A percentile compares a stretch with the other conserved stretches of the same genome.
These are phyloP conservation scores for Boletus rex-veris DNA, from an alignment of 768 basidiomycete genomes.

Conservation along the genomic window DNA sequence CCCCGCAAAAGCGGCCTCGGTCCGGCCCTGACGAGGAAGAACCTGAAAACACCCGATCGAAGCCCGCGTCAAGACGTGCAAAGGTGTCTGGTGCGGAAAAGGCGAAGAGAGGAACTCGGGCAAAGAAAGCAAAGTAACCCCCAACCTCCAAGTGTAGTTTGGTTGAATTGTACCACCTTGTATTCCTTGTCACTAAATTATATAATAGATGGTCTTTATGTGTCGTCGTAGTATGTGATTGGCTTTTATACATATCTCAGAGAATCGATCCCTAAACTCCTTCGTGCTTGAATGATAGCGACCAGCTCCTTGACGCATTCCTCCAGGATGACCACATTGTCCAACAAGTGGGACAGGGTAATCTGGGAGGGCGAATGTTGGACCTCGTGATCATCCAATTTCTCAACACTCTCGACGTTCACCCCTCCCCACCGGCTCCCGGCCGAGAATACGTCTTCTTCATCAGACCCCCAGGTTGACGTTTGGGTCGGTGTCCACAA, in stretches of 20 bases:
- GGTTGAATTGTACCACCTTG: not conserved
- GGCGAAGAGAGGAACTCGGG: conserved; percentile 29
- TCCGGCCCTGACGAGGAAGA: conserved; percentile 54
- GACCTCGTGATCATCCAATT: conserved; percentile 18
- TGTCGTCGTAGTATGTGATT: conserved; percentile 6
- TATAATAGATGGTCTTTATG: not conserved
- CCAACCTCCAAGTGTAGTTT: not conserved
- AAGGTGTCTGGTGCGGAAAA: conserved; percentile 28
- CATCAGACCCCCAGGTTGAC: conserved; percentile 51
- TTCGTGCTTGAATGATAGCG: conserved; percentile 78
- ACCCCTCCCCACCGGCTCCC: conserved; percentile 43
- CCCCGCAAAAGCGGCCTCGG: conserved; percentile 50
- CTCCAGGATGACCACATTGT: conserved; percentile 93
- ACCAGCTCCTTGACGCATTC: conserved; percentile 92
- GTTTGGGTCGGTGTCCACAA: conserved; percentile 61
- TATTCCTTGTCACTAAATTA: not conserved
- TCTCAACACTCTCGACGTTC: conserved; percentile 18
- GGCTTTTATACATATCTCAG: conserved; percentile 62
- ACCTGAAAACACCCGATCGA: conserved; percentile 58
- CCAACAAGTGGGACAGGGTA: conserved; percentile 80
- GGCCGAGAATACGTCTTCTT: conserved; percentile 69
- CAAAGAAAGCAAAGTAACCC: conserved; percentile 36
- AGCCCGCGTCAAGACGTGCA: conserved; percentile 49
- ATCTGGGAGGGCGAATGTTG: conserved; percentile 42
- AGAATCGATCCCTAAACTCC: conserved; percentile 81